A percentile compares a stretch with the other conserved stretches of the same genome.
Conservation (phyloP, 179 eudicot genomes). For the Beta lomatogona region DNA sequence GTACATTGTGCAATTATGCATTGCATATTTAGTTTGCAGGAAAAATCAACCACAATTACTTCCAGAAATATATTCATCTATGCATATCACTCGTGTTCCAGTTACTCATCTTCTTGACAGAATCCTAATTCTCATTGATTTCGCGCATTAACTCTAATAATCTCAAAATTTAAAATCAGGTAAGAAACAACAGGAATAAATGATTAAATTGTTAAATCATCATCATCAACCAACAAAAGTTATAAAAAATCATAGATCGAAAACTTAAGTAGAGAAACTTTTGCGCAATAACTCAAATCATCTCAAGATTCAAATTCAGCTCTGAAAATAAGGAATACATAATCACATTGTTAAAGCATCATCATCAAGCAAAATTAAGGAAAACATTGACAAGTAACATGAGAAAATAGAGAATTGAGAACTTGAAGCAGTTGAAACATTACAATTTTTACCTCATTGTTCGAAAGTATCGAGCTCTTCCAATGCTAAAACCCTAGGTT, state of each 20-base stretch:
- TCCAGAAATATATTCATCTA: no score
- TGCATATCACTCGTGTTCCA: no score
- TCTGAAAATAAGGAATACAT: not conserved
- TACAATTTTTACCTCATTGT: slow-evolving; percentile 10
- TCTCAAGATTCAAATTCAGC: not conserved
- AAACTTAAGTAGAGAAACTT: not conserved
- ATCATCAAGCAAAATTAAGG: not conserved
- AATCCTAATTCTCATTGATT: not conserved
- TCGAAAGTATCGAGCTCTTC: not conserved
- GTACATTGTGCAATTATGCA: not conserved
- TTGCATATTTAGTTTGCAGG: not conserved
- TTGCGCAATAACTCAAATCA: not conserved
- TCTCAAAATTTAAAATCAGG: no score
- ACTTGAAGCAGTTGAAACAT: not conserved
- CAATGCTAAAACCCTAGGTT: slow-evolving; percentile 25
- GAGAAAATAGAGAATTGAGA: not conserved
- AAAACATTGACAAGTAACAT: not conserved
- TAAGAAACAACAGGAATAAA: no score
- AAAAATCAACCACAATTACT: not conserved
- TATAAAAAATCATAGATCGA: no score
- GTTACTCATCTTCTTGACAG: no score
- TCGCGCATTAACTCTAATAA: not conserved
- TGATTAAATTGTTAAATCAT: no score
- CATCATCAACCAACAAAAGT: no score
- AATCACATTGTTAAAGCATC: not conserved